Evolutionary conservation across 2,329 filamentous ascomycete species (phyloP).

Genomic region (Epichloe bromicola): DNA sequence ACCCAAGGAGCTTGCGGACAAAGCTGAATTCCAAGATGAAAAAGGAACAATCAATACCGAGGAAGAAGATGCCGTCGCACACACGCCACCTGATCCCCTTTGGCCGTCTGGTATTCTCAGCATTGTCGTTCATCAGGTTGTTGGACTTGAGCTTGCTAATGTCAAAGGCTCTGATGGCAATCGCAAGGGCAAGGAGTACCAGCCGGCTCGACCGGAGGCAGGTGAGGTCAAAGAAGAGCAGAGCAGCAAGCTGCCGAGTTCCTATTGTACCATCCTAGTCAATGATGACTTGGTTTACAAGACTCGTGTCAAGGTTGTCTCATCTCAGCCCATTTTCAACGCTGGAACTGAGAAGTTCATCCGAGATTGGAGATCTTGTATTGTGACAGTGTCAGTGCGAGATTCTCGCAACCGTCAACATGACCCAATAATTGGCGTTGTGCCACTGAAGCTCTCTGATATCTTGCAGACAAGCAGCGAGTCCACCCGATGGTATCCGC

Average conservation of each 20-base stretch:
- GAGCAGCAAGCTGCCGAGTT: slow-evolving; percentile 66
- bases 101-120: slow-evolving; percentile 88
- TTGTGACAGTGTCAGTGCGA: slow-evolving; percentile 78
- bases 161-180: slow-evolving; percentile 75
- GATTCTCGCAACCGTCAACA: slow-evolving; percentile 85
- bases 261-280: slow-evolving; percentile 83
- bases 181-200: slow-evolving; percentile 73
- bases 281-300: slow-evolving; percentile 89
- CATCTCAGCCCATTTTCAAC: slow-evolving; percentile 93
- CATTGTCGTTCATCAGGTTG: slow-evolving; percentile 84
- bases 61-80: slow-evolving; percentile 71
- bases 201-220: slow-evolving; percentile 67
- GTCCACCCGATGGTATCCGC: slow-evolving; percentile 83
- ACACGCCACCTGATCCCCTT: slow-evolving; percentile 87
- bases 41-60: slow-evolving; percentile 56
- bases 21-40: slow-evolving; percentile 74
- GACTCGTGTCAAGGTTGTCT: slow-evolving; percentile 87
- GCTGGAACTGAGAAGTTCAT: slow-evolving; percentile 88
- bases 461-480: slow-evolving; percentile 82
- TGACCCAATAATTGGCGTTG: slow-evolving; percentile 85
- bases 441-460: slow-evolving; percentile 77
- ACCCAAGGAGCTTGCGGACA: slow-evolving; percentile 58
- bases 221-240: slow-evolving; percentile 82
- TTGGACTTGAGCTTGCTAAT: slow-evolving; percentile 85
- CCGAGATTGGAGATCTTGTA: slow-evolving; percentile 79